Evolutionary conservation across 306 rosid genomes (phyloP).

Genomic region (Prunus kanzakura): DNA sequence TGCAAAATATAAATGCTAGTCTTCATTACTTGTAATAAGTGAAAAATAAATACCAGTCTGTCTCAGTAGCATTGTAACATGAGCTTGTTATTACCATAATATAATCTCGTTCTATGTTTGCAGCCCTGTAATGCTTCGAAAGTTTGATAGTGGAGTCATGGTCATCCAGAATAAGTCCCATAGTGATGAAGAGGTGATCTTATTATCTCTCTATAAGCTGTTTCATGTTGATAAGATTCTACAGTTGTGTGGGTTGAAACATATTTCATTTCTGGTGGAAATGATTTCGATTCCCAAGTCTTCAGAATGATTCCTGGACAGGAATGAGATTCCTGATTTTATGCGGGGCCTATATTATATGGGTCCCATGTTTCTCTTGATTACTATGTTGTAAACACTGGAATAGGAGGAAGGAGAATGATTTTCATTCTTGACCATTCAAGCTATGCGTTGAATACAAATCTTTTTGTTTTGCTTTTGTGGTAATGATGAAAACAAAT

Average conservation of each 20-base stretch:
- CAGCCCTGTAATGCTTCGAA: constrained; percentile 84
- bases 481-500: neutral
- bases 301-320: neutral
- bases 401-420: neutral
- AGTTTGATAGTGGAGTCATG: constrained; percentile 98
- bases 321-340: neutral
- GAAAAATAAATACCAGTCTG: neutral
- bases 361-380: neutral
- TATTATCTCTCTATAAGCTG: neutral
- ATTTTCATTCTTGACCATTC: neutral
- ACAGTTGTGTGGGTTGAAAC: neutral
- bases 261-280: neutral
- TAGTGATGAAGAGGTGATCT: constrained; percentile 83
- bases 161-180: constrained; percentile 91
- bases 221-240: neutral
- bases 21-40: neutral
- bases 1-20: neutral
- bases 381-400: neutral
- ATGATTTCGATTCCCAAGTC: neutral
- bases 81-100: neutral
- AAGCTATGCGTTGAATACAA: neutral
- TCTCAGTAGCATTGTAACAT: neutral
- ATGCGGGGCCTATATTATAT: neutral
- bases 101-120: neutral
- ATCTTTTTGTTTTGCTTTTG: neutral